These are phyloP conservation scores for Viola pubescens DNA, from an alignment of 441 rosid genomes.

Conservation along the genomic window DNA sequence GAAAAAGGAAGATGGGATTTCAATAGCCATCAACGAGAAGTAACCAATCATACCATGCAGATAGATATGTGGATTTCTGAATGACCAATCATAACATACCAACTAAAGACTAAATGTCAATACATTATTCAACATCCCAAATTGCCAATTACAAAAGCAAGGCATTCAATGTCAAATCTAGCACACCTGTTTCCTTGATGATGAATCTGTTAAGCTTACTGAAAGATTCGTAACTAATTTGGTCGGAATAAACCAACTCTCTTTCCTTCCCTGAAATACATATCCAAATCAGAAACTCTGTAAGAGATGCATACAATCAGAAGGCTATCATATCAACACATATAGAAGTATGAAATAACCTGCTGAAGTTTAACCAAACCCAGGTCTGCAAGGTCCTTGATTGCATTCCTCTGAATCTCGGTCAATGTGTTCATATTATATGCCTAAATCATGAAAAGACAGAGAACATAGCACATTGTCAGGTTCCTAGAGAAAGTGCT, in stretches of 20 bases:
- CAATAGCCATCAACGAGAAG: background rate
- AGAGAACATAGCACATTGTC: conserved; percentile 2
- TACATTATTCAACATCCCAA: background rate
- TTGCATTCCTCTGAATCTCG: conserved; percentile 55
- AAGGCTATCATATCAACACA: background rate
- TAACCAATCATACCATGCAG: background rate
- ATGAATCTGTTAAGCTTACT: conserved; percentile 81
- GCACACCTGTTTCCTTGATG: conserved; percentile 72
- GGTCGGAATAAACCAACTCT: conserved; percentile 97
- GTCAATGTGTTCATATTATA: conserved; percentile 73
- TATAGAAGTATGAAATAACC: conserved; percentile 34
- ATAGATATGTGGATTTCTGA: no score
- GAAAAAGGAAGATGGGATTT: conserved; percentile 7
- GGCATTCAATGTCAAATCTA: conserved; percentile 1
- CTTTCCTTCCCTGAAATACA: conserved; percentile 76
- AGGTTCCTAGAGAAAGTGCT: conserved; percentile 2
- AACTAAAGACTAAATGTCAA: background rate
- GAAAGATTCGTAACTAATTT: conserved; percentile 86
- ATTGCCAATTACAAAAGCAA: background rate
- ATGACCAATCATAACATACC: background rate
- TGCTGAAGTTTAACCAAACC: conserved; percentile 96
- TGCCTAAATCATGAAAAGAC: conserved; percentile 42
- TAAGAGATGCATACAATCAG: background rate
- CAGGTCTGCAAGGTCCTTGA: conserved; percentile 92
- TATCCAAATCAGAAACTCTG: conserved; percentile 12